phyloP scores from a whole-genome alignment of 2,329 filamentous ascomycete species.

The Phymatotrichopsis omnivora region DNA sequence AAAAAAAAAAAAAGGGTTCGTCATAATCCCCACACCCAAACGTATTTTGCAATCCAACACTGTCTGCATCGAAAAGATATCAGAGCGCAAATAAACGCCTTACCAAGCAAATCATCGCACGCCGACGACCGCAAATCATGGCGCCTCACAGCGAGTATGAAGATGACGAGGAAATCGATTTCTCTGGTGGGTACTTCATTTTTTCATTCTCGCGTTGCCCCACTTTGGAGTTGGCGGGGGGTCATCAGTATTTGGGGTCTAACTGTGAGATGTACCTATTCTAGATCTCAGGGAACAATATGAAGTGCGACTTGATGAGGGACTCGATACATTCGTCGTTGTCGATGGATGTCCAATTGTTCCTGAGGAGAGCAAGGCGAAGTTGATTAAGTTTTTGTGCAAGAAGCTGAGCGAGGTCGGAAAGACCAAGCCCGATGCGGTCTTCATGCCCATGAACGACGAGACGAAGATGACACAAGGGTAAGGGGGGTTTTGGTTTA shows the following conservation, averaged over 20 bases:
- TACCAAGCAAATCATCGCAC: too few species aligned
- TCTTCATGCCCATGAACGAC: constrained; percentile 90
- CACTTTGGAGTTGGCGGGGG: too few species aligned
- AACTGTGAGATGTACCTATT: too few species aligned
- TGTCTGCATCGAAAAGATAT: too few species aligned
- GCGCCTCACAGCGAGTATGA: constrained; percentile 21
- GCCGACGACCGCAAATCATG: constrained; percentile 13
- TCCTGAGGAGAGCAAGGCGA: constrained; percentile 79
- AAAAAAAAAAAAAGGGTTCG: too few species aligned
- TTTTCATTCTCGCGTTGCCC: too few species aligned
- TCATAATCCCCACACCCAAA: too few species aligned
- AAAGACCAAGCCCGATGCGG: constrained; percentile 70
- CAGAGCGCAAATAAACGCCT: too few species aligned
- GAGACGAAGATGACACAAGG: constrained; percentile 68
- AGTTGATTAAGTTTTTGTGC: constrained; percentile 90
- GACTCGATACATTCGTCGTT: constrained; percentile 91
- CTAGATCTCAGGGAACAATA: constrained; percentile 82
- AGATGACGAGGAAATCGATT: constrained; percentile 17
- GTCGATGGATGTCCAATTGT: constrained; percentile 89
- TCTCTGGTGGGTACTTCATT: constrained; percentile 13
- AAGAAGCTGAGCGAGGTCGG: constrained; percentile 85
- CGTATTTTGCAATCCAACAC: too few species aligned
- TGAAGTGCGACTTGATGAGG: constrained; percentile 90
- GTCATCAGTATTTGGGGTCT: too few species aligned
- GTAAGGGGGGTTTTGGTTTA: constrained; percentile 40